Evolutionary conservation across 148 eudicot genomes (phyloP).

Genomic region (Hydrangea macrophylla): DNA sequence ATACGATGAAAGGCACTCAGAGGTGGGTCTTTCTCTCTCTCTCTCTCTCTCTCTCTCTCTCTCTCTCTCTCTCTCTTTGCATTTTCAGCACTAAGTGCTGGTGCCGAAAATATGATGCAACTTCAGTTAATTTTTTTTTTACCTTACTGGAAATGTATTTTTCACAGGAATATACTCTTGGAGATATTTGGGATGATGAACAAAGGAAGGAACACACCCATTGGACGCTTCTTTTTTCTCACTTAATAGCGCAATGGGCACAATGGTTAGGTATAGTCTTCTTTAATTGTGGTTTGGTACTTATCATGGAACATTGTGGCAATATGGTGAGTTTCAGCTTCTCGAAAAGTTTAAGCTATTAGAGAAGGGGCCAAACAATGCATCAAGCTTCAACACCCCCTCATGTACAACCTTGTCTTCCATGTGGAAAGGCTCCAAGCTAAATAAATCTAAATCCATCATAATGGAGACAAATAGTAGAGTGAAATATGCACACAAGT

Average conservation of each 20-base stretch:
- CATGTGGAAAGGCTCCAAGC: too few relatives aligned
- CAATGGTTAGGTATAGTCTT: slow-evolving; percentile 73
- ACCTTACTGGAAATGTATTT: slow-evolving; percentile 14
- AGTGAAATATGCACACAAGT: too few relatives aligned
- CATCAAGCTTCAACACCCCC: too few relatives aligned
- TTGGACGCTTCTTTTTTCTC: slow-evolving; percentile 83
- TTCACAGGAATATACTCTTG: slow-evolving; percentile 43
- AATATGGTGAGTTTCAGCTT: too few relatives aligned
- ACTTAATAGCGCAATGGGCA: slow-evolving; percentile 88
- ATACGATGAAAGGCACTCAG: slow-evolving; percentile 33
- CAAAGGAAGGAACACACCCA: slow-evolving; percentile 61
- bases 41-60: not conserved
- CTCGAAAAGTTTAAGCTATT: too few relatives aligned
- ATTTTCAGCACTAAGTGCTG: too few relatives aligned
- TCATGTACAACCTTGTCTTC: too few relatives aligned
- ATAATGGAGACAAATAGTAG: too few relatives aligned
- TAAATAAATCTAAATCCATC: too few relatives aligned
- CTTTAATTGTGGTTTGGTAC: not conserved
- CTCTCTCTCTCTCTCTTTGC: not conserved
- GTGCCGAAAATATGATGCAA: not conserved
- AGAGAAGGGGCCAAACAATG: too few relatives aligned
- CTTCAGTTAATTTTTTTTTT: not conserved
- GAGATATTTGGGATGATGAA: slow-evolving; percentile 68
- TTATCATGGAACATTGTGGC: too few relatives aligned
- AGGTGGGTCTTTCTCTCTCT: slow-evolving; percentile 29